Conservation (phyloP, 495 filamentous ascomycete genomes). For the Aspergillus nidulans region DNA sequence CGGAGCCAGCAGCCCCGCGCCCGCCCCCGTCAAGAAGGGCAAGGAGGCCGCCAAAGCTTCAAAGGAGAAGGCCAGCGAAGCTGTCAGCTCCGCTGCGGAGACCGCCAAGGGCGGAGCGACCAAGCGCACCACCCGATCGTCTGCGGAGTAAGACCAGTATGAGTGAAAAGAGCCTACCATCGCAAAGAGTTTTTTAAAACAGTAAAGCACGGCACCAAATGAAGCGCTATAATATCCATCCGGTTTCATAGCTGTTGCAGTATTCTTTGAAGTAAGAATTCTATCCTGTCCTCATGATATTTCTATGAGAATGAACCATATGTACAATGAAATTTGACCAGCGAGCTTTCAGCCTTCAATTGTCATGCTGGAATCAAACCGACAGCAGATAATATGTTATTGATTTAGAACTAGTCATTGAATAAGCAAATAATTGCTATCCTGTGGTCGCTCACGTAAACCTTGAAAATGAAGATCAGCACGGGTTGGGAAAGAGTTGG, state of each 20-base stretch:
- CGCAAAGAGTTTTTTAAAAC: constrained; percentile 4
- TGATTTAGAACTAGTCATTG: neutral
- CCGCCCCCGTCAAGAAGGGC: constrained; percentile 57
- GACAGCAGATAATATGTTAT: neutral
- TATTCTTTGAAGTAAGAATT: constrained; percentile 10
- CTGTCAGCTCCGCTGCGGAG: constrained; percentile 60
- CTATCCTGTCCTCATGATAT: constrained; percentile 6
- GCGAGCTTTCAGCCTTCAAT: neutral
- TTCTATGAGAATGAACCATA: constrained; percentile 15
- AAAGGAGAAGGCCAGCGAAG: constrained; percentile 78
- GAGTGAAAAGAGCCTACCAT: neutral
- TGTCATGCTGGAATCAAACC: neutral
- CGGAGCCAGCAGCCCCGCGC: constrained; percentile 48
- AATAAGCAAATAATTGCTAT: neutral
- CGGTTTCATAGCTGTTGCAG: constrained; percentile 13
- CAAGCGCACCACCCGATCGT: constrained; percentile 61
- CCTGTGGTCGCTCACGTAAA: neutral
- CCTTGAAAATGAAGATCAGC: neutral
- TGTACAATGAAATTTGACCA: constrained; percentile 13
- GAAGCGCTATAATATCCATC: constrained; percentile 1
- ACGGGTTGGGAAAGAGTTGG: too few species aligned
- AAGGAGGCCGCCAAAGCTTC: constrained; percentile 66
- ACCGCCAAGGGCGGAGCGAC: constrained; percentile 61
- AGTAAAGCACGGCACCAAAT: neutral
- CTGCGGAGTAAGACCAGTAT: constrained; percentile 35